Evolutionary conservation across 1,284 basidiomycete genomes (phyloP).

Genomic region (Agroathelia rolfsii): DNA sequence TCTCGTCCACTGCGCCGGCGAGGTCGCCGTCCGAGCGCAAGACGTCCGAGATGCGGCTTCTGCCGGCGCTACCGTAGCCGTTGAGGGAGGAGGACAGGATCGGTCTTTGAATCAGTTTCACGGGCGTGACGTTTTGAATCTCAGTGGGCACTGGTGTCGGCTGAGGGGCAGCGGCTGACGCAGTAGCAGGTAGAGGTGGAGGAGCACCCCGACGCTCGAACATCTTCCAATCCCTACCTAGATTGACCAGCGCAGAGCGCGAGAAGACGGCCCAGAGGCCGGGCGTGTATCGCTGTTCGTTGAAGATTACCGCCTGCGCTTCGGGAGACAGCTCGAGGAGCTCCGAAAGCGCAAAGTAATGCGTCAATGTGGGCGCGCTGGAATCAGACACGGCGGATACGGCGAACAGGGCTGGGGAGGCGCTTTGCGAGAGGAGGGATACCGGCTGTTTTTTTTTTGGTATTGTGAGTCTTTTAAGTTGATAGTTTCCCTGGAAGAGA

Average conservation of each 20-base stretch:
- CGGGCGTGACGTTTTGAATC: conserved; percentile 21
- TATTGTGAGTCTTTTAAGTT: too few relatives aligned
- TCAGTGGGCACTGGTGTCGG: conserved; percentile 15
- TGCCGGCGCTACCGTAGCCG: conserved; percentile 19
- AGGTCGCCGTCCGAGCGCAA: too few relatives aligned
- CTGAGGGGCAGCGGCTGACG: conserved; percentile 16
- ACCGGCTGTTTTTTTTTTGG: conserved; percentile 41
- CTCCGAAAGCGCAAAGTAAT: conserved; percentile 50
- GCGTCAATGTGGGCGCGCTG: too few relatives aligned
- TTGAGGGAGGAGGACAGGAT: conserved; percentile 30
- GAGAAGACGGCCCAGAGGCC: conserved; percentile 53
- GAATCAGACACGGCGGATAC: too few relatives aligned
- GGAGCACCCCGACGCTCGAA: conserved; percentile 43
- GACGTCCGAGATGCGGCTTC: conserved; percentile 1
- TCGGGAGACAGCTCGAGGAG: conserved; percentile 35
- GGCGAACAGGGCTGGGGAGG: conserved; percentile 36
- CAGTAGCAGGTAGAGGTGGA: conserved; percentile 17
- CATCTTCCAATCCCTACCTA: conserved; percentile 58
- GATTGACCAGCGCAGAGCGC: conserved; percentile 45
- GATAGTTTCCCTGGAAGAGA: too few relatives aligned
- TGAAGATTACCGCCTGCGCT: conserved; percentile 55
- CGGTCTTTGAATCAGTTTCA: conserved; percentile 36
- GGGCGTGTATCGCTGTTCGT: conserved; percentile 58
- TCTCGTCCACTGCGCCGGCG: too few relatives aligned
- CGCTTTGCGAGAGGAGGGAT: conserved; percentile 51